Evolutionary conservation across 2,329 filamentous ascomycete genomes (phyloP).

Genomic region (Arthroderma sp.): DNA sequence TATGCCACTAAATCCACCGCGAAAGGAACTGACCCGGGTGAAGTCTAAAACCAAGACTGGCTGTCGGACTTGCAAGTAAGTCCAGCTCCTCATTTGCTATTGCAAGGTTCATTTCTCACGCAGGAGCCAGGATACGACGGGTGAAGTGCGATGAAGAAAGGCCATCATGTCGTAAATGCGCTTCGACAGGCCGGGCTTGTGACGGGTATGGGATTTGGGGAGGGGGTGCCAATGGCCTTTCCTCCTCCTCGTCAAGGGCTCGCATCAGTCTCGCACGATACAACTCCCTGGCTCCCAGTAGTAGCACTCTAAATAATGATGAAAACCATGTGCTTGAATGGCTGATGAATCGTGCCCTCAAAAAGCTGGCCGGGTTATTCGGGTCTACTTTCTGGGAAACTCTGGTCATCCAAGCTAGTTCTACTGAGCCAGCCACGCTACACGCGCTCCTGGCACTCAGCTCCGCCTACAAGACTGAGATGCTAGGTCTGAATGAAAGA

Average conservation of each 20-base stretch:
- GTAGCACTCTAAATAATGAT: neutral
- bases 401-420: conserved; percentile 27
- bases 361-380: conserved; percentile 26
- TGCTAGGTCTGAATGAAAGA: conserved; percentile 15
- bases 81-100: neutral
- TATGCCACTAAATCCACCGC: too few relatives aligned
- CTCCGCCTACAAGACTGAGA: conserved; percentile 27
- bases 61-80: conserved; percentile 23
- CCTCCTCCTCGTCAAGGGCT: conserved; percentile 5
- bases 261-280: neutral
- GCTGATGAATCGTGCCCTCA: conserved; percentile 15
- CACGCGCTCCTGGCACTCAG: conserved; percentile 31
- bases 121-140: conserved; percentile 9
- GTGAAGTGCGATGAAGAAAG: conserved; percentile 22
- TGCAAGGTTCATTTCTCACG: too few relatives aligned
- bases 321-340: conserved; percentile 15
- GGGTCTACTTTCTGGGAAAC: conserved; percentile 27
- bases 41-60: conserved; percentile 13
- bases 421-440: conserved; percentile 27
- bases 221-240: conserved; percentile 19
- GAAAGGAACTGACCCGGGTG: too few relatives aligned
- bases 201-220: conserved; percentile 34
- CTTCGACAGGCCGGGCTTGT: conserved; percentile 19
- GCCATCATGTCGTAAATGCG: conserved; percentile 21
- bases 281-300: neutral